phyloP scores from a whole-genome alignment of 768 basidiomycete species.

The Boletus bicolor region DNA sequence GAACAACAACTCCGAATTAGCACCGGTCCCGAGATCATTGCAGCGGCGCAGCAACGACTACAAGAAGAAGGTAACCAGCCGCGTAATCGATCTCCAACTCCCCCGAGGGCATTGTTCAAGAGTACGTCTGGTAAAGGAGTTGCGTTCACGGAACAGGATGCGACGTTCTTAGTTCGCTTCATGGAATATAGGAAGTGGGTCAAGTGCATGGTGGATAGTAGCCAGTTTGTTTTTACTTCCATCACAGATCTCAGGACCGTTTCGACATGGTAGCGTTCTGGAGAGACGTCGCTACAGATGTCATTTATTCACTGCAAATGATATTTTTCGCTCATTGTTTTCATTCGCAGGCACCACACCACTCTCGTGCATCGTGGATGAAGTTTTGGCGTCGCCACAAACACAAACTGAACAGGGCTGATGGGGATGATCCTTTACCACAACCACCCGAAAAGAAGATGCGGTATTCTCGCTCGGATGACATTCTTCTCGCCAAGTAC shows the following conservation, averaged over 20 bases:
- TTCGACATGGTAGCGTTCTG: slow-evolving; percentile 76
- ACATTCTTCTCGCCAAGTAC: slow-evolving; percentile 74
- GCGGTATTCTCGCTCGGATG: slow-evolving; percentile 79
- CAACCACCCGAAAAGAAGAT: slow-evolving; percentile 83
- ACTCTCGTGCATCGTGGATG: slow-evolving; percentile 92
- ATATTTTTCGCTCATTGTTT: neutral
- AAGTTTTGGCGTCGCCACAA: slow-evolving; percentile 89
- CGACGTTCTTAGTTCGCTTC: slow-evolving; percentile 70
- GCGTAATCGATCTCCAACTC: slow-evolving; percentile 75
- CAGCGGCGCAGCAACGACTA: slow-evolving; percentile 41
- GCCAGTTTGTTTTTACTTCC: neutral
- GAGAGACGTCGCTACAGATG: slow-evolving; percentile 75
- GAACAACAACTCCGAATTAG: slow-evolving; percentile 36
- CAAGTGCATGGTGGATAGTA: neutral
- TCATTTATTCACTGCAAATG: slow-evolving; percentile 21
- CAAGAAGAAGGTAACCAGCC: slow-evolving; percentile 34
- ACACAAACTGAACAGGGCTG: slow-evolving; percentile 68
- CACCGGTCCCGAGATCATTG: slow-evolving; percentile 44
- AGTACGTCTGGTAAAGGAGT: slow-evolving; percentile 91
- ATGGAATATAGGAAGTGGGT: slow-evolving; percentile 73
- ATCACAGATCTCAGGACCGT: slow-evolving; percentile 50
- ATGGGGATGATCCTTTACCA: slow-evolving; percentile 69
- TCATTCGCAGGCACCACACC: slow-evolving; percentile 71
- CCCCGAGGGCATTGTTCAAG: slow-evolving; percentile 72
- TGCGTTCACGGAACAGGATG: slow-evolving; percentile 83